These are phyloP conservation scores for Flueggea neowawraea DNA, from an alignment of 441 rosid species.

Conservation along the genomic window DNA sequence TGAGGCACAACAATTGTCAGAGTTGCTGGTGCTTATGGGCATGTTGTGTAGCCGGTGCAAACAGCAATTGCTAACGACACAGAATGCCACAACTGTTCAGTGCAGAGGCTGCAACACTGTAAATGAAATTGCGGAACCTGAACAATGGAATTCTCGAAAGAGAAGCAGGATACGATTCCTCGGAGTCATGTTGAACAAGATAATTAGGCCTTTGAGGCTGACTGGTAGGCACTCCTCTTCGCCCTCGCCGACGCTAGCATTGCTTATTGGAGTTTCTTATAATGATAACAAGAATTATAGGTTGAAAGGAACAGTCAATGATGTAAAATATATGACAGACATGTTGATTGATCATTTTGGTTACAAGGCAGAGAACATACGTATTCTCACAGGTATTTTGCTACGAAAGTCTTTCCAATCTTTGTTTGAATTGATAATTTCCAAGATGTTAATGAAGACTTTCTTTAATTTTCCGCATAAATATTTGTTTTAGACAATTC, in stretches of 20 bases:
- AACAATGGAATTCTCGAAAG: not conserved
- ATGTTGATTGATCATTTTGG: conserved; percentile 22
- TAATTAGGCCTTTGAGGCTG: not conserved
- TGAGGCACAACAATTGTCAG: too few relatives aligned
- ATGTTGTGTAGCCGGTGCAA: not conserved
- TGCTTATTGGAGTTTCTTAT: conserved; percentile 36
- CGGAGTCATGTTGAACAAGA: not conserved
- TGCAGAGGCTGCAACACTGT: not conserved
- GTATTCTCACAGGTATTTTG: conserved; percentile 40
- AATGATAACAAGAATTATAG: conserved; percentile 27
- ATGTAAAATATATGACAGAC: conserved; percentile 34
- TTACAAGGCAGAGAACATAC: conserved; percentile 28
- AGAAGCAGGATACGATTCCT: not conserved
- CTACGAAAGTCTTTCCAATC: not conserved
- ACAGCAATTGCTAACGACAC: not conserved
- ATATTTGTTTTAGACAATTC: too few relatives aligned
- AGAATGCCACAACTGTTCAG: not conserved
- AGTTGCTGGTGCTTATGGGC: too few relatives aligned
- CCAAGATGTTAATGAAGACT: too few relatives aligned
- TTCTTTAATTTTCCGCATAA: too few relatives aligned
- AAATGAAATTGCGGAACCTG: not conserved
- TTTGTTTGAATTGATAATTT: too few relatives aligned
- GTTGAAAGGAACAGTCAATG: conserved; percentile 47
- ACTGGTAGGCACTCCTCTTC: too few relatives aligned
- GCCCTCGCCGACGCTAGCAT: conserved; percentile 21